Conservation (phyloP, 2,329 filamentous ascomycete genomes). For the Talaromyces pinophilus region DNA sequence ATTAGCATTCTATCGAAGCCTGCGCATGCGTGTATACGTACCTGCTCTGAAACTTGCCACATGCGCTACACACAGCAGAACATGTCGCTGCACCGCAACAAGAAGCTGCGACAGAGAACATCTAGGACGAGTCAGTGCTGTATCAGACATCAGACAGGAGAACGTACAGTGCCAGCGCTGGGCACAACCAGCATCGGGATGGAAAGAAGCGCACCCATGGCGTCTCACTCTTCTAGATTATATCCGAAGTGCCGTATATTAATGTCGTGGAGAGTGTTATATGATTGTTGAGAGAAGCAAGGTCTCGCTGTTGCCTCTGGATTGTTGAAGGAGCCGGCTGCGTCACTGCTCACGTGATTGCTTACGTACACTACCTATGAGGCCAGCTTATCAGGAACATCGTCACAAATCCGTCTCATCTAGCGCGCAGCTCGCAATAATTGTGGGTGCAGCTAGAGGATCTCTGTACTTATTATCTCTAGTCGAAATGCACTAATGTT, state of each 20-base stretch:
- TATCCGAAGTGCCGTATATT: not conserved
- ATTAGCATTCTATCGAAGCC: too few species aligned
- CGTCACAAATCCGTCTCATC: constrained; percentile 15
- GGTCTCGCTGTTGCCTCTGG: not conserved
- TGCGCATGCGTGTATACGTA: constrained; percentile 41
- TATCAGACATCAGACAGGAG: constrained; percentile 1
- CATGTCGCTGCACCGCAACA: constrained; percentile 97
- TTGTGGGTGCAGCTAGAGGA: not conserved
- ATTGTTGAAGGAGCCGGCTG: not conserved
- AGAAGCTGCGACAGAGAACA: constrained; percentile 77
- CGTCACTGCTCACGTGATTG: constrained; percentile 19
- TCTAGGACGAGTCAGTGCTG: constrained; percentile 47
- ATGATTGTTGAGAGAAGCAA: not conserved
- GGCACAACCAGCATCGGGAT: constrained; percentile 86
- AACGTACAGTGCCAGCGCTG: constrained; percentile 77
- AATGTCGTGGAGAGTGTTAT: not conserved
- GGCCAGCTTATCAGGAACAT: constrained; percentile 12
- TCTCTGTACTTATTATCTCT: not conserved
- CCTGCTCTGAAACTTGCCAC: constrained; percentile 97
- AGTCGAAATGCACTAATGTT: not conserved
- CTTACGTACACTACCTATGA: constrained; percentile 11
- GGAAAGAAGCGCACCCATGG: constrained; percentile 89
- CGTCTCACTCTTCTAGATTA: constrained; percentile 24
- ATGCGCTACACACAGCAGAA: constrained; percentile 91
- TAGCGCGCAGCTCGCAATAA: constrained; percentile 1